Evolutionary conservation across 2,329 filamentous ascomycete genomes (phyloP), one percentile per base, ranked within the genome.

Genomic region (Colletotrichum sp.): DNA sequence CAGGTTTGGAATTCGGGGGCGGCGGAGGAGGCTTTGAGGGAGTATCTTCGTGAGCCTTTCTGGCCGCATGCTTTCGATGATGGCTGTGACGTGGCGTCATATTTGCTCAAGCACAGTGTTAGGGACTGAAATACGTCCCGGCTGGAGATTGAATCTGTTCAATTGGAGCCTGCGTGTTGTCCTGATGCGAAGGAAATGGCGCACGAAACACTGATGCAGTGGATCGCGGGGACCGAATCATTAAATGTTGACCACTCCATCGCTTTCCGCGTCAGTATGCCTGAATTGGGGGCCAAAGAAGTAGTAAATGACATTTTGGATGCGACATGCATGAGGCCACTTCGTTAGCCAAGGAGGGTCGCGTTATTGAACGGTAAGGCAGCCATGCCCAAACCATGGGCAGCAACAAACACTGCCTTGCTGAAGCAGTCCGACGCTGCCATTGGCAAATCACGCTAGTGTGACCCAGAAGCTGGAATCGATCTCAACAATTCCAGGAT

Each of bases 151-250:
- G 31, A 15, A 7, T 9, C 8, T 18, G 31, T 61, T 29, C 29
- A 24, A 54, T 24, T 54, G 47, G 9, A n/a, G 21, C 8, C 21
- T 54, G 18, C 9, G 3, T 12, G 31, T 2, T 12, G 8, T 12
- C 31, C 8, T 43, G 36, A 2, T 43, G n/a, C 4, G 8, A 43
- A n/a, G 4, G 5, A n/a, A n/a, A 43, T 43, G 38, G 18, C 8
- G 38, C 16, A 6, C 1, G 38, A 5, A n/a, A 9, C 8, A n/a
- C 38, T 27, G 24, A 43, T 43, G 38, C 38, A 11, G 38, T 3
- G 16, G 18, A 0, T 47, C 43, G 43, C 43, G 43, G 43, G 43
- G 0, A 24, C 11, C 3, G 0, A 1, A 0, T 21, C 11, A 0
- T 51, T 21, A 51, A 51, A 51, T 51, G 0, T 13, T 0, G 0